Evolutionary conservation across 371 early-diverging fungal species (phyloP).

Genomic region (Coemansia sp.): DNA sequence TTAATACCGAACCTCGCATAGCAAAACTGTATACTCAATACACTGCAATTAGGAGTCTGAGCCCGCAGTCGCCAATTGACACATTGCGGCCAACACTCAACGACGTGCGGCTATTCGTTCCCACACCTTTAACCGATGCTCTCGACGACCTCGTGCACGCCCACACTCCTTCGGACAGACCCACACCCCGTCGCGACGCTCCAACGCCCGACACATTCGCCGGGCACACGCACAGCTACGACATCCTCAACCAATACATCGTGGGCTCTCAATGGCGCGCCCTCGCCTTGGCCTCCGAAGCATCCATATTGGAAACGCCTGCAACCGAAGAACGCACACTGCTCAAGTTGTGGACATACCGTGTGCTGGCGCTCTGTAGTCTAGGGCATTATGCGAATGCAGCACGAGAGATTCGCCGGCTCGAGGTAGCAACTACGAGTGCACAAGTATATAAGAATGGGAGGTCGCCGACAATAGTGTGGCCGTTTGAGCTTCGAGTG

Average conservation of each 20-base stretch:
- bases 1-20: neutral
- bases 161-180: constrained; percentile 9
- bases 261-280: constrained; percentile 42
- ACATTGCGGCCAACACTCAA: constrained; percentile 10
- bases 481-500: constrained; percentile 48
- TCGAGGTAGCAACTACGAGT: constrained; percentile 11
- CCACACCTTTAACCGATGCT: constrained; percentile 20
- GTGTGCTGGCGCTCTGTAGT: constrained; percentile 15
- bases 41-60: neutral
- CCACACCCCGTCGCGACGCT: constrained; percentile 30
- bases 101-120: constrained; percentile 30
- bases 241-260: constrained; percentile 36
- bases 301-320: constrained; percentile 22
- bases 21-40: neutral
- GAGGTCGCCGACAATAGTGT: neutral
- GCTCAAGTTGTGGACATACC: constrained; percentile 39
- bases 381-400: constrained; percentile 9
- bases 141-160: constrained; percentile 25
- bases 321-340: neutral
- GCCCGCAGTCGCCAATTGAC: neutral
- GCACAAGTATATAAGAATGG: neutral
- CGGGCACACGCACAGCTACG: constrained; percentile 22
- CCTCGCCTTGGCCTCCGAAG: constrained; percentile 36
- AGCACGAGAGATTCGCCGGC: constrained; percentile 16
- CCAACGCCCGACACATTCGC: constrained; percentile 19